These are phyloP conservation scores for Candida ulmi DNA, from an alignment of 805 yeast genomes.

Conservation along the genomic window DNA sequence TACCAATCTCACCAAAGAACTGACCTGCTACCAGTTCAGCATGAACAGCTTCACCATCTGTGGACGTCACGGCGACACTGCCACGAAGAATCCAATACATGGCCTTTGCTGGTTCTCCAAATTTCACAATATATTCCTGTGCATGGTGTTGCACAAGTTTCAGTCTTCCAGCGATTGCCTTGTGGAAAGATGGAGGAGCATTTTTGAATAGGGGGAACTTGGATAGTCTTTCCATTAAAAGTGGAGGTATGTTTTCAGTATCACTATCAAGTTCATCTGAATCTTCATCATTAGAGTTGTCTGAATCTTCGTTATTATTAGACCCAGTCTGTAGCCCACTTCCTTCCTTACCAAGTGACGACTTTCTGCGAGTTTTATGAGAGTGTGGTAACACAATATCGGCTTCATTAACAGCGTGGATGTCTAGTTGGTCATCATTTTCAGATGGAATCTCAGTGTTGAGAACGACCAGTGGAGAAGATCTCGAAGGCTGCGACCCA, in stretches of 20 bases:
- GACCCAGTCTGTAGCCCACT: no score
- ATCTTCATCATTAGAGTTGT: constrained; percentile 6
- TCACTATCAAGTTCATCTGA: not conserved
- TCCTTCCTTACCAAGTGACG: not conserved
- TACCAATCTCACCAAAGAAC: constrained; percentile 78
- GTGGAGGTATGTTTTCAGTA: constrained; percentile 38
- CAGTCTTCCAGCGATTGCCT: constrained; percentile 51
- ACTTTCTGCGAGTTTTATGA: not conserved
- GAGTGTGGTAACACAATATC: not conserved
- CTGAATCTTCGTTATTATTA: constrained; percentile 1
- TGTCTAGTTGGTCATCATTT: not conserved
- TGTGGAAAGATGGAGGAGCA: constrained; percentile 63
- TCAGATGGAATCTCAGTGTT: not conserved
- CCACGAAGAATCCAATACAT: constrained; percentile 82
- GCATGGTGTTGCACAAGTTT: constrained; percentile 58
- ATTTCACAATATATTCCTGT: constrained; percentile 62
- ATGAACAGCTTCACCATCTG: constrained; percentile 71
- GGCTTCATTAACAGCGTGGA: not conserved
- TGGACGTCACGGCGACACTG: constrained; percentile 66
- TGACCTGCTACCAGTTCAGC: constrained; percentile 67
- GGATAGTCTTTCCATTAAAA: constrained; percentile 45
- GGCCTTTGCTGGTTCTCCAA: constrained; percentile 67
- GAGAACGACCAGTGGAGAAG: not conserved
- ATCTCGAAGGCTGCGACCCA: not conserved
- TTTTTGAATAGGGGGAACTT: constrained; percentile 59